Conservation (phyloP, 108 stramenopile species). For the Asterionellopsis glacialis region DNA sequence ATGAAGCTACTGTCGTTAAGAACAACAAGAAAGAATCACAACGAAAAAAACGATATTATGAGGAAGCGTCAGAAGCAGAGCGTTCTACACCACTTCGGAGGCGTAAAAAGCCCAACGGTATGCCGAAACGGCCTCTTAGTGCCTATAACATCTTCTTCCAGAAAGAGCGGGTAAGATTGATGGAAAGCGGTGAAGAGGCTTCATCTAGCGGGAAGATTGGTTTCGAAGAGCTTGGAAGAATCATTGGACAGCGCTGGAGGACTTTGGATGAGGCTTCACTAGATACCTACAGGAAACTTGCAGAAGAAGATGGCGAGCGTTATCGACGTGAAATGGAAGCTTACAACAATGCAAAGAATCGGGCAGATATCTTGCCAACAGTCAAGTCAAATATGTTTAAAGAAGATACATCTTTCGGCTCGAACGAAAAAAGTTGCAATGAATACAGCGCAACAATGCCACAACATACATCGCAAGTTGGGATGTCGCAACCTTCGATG, state of each 20-base stretch:
- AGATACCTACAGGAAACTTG: conserved; percentile 10
- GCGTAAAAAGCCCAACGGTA: conserved; percentile 11
- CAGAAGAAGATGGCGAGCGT: conserved; percentile 18
- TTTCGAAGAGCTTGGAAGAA: conserved; percentile 13
- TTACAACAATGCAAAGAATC: conserved; percentile 7
- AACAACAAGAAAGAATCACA: too few species aligned
- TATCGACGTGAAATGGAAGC: conserved; percentile 19
- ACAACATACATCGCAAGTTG: too few species aligned
- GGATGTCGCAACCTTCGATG: too few species aligned
- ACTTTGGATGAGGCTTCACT: conserved; percentile 2
- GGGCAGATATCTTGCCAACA: not conserved
- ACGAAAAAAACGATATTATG: too few species aligned
- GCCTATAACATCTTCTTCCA: conserved; percentile 20
- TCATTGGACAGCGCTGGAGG: conserved; percentile 14
- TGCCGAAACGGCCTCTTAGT: conserved; percentile 16
- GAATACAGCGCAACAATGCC: not conserved
- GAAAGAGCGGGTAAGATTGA: not conserved
- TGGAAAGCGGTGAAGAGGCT: not conserved
- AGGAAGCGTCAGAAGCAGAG: too few species aligned
- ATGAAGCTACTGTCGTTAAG: too few species aligned
- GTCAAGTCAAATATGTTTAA: not conserved
- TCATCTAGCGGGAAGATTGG: not conserved
- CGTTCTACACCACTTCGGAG: not conserved
- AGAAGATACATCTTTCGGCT: not conserved
- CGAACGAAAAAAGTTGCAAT: not conserved